Evolutionary conservation across 345 rosid genomes (phyloP).

Genomic region (Lagerstroemia speciosa): DNA sequence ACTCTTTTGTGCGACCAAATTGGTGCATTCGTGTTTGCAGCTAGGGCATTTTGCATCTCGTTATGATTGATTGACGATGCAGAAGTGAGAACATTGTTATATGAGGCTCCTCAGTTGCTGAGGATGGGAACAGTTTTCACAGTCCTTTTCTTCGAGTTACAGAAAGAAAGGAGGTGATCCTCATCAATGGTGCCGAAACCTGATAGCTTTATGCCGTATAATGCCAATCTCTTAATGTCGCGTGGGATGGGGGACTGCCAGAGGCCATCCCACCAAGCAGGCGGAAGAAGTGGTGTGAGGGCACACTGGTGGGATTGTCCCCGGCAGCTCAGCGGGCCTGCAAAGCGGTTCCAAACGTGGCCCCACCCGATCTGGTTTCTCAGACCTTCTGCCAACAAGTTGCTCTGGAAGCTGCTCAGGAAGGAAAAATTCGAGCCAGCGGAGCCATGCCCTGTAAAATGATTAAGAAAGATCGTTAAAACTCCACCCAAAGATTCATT

Average conservation of each 20-base stretch:
- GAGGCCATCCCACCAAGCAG: conserved; percentile 95
- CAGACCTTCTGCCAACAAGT: conserved; percentile 55
- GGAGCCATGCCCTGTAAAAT: conserved; percentile 51
- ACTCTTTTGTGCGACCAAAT: too few species aligned
- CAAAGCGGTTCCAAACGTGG: conserved; percentile 91
- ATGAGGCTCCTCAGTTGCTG: conserved; percentile 10
- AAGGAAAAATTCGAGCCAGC: conserved; percentile 47
- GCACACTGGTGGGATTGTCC: conserved; percentile 80
- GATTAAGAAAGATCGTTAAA: not conserved
- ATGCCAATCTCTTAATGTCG: conserved; percentile 51
- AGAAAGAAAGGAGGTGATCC: conserved; percentile 42
- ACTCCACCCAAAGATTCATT: not conserved
- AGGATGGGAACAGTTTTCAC: conserved; percentile 40
- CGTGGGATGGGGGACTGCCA: conserved; percentile 91
- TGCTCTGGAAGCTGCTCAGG: conserved; percentile 84
- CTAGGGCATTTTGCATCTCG: too few species aligned
- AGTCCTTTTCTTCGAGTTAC: conserved; percentile 47
- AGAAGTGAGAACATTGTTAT: not conserved
- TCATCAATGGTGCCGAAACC: conserved; percentile 71
- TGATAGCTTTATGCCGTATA: conserved; percentile 65
- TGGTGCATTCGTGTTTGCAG: too few species aligned
- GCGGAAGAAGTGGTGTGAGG: conserved; percentile 79
- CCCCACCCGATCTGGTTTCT: conserved; percentile 90
- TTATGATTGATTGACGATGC: not conserved
- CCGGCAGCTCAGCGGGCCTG: conserved; percentile 81